Evolutionary conservation across 2,329 filamentous ascomycete species (phyloP).

Genomic region (Fusarium austroafricanum): DNA sequence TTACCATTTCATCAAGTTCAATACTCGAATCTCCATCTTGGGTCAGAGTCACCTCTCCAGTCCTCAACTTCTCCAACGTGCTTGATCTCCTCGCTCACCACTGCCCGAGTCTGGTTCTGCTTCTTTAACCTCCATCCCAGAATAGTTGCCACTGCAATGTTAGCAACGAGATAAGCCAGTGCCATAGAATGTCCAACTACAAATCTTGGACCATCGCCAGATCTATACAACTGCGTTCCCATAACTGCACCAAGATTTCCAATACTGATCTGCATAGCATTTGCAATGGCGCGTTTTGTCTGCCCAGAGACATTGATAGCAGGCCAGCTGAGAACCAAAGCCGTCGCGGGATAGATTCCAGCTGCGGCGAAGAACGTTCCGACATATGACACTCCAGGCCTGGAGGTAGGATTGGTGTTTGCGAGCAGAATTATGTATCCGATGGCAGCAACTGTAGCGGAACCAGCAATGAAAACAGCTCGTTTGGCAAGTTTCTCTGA

Average conservation of each 20-base stretch:
- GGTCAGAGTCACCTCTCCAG: slow-evolving; percentile 72
- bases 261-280: slow-evolving; percentile 78
- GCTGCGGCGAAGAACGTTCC: slow-evolving; percentile 73
- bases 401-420: slow-evolving; percentile 57
- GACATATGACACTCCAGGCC: slow-evolving; percentile 68
- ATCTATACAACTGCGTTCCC: slow-evolving; percentile 76
- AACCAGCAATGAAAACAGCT: slow-evolving; percentile 72
- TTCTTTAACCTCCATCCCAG: slow-evolving; percentile 66
- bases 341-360: slow-evolving; percentile 74
- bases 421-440: slow-evolving; percentile 72
- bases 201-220: slow-evolving; percentile 69
- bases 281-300: slow-evolving; percentile 75
- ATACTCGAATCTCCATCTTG: slow-evolving; percentile 74
- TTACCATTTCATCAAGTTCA: rapidly evolving
- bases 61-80: slow-evolving; percentile 63
- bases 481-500: slow-evolving; percentile 69
- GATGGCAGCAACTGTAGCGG: slow-evolving; percentile 66
- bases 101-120: slow-evolving; percentile 68
- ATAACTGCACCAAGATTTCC: slow-evolving; percentile 76
- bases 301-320: slow-evolving; percentile 78
- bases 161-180: slow-evolving; percentile 70
- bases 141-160: slow-evolving; percentile 63
- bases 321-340: slow-evolving; percentile 74
- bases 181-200: slow-evolving; percentile 75
- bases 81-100: slow-evolving; percentile 56